Evolutionary conservation across 1,139 yeast species (phyloP).

Genomic region (Arxiozyma heterogenica): DNA sequence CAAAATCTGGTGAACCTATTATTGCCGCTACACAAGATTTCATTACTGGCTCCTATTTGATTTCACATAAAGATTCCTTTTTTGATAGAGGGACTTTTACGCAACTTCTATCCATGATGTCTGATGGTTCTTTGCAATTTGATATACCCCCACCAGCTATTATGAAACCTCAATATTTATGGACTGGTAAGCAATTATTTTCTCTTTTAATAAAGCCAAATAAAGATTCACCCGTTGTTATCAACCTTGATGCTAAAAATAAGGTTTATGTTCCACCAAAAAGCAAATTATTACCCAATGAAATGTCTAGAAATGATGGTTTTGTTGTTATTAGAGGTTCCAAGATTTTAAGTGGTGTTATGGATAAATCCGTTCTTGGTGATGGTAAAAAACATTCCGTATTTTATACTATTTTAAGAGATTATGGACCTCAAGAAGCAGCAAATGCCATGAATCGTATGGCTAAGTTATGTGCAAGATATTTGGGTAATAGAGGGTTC

Average conservation of each 20-base stretch:
- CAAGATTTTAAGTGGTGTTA: slow-evolving; percentile 79
- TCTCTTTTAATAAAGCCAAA: slow-evolving; percentile 82
- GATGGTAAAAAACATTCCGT: slow-evolving; percentile 98
- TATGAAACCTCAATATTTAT: slow-evolving; percentile 74
- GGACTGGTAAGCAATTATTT: slow-evolving; percentile 98
- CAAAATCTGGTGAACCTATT: slow-evolving; percentile 97
- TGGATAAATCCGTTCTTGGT: slow-evolving; percentile 95
- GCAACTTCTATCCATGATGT: slow-evolving; percentile 88
- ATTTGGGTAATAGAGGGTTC: slow-evolving; percentile 88
- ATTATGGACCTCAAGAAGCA: slow-evolving; percentile 92
- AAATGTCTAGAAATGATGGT: slow-evolving; percentile 98
- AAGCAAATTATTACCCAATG: slow-evolving; percentile 58
- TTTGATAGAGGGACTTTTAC: slow-evolving; percentile 79
- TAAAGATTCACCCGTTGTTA: slow-evolving; percentile 60
- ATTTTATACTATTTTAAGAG: slow-evolving; percentile 87
- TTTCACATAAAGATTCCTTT: slow-evolving; percentile 88
- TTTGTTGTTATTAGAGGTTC: slow-evolving; percentile 86
- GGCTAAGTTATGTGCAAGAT: slow-evolving; percentile 97
- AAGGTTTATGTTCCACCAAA: slow-evolving; percentile 78
- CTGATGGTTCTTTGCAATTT: slow-evolving; percentile 79
- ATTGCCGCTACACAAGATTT: slow-evolving; percentile 99
- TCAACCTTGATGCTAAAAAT: slow-evolving; percentile 89
- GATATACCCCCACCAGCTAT: slow-evolving; percentile 95
- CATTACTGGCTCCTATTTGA: slow-evolving; percentile 89
- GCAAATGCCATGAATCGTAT: slow-evolving; percentile 95